These are phyloP conservation scores for Suhomyces sp. DNA, from an alignment of 805 yeast genomes.

Conservation along the genomic window DNA sequence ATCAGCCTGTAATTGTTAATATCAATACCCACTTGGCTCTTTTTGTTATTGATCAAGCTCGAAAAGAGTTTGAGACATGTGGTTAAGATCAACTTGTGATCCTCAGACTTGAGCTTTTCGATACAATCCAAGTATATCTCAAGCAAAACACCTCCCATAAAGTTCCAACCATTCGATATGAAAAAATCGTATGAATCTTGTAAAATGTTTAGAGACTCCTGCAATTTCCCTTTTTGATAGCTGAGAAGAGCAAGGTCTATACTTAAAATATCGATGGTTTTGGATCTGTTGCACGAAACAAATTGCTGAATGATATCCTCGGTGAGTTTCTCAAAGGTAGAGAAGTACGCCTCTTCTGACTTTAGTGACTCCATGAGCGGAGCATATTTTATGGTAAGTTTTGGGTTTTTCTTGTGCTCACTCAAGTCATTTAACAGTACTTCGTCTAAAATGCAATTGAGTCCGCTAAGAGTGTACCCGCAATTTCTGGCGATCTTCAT, in stretches of 20 bases:
- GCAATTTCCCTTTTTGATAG: conserved; percentile 54
- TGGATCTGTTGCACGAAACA: conserved; percentile 49
- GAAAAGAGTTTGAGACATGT: conserved; percentile 43
- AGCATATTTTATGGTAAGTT: conserved; percentile 7
- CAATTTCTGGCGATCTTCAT: conserved; percentile 20
- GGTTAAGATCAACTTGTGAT: conserved; percentile 27
- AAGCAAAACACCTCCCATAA: conserved; percentile 63
- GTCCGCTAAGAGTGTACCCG: conserved; percentile 20
- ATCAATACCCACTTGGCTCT: conserved; percentile 16
- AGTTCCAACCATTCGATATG: conserved; percentile 69
- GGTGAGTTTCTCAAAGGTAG: conserved; percentile 50
- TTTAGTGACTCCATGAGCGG: conserved; percentile 14
- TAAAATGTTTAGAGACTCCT: conserved; percentile 59
- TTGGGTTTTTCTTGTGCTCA: not conserved
- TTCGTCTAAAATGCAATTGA: conserved; percentile 15
- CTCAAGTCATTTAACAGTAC: conserved; percentile 12
- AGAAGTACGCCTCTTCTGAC: conserved; percentile 19
- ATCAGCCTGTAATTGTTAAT: conserved; percentile 26
- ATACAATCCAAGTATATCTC: conserved; percentile 70
- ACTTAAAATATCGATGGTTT: conserved; percentile 70
- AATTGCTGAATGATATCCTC: conserved; percentile 54
- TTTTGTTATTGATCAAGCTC: conserved; percentile 18
- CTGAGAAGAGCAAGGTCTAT: conserved; percentile 76
- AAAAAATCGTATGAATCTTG: conserved; percentile 69
- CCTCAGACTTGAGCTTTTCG: conserved; percentile 32